Conservation (phyloP, 176 grass and related monocot species). For the Avena eriantha region DNA sequence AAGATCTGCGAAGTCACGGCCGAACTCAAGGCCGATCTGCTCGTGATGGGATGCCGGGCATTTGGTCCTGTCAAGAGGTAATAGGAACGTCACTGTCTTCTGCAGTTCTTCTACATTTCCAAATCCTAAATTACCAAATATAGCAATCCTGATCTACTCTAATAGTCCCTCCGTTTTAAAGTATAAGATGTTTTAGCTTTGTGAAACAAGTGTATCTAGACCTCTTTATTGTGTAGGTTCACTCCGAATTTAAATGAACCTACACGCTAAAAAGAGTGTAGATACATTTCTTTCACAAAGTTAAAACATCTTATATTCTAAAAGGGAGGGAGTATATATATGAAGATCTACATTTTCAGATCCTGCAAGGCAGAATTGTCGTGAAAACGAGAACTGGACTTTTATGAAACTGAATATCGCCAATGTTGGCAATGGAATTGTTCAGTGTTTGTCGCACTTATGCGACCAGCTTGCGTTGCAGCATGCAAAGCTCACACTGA, state of each 20-base stretch:
- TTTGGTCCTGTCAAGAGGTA: conserved; percentile 86
- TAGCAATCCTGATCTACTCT: too few species aligned
- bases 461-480: neutral
- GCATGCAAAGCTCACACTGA: neutral
- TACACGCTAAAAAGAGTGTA: too few species aligned
- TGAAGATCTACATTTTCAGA: neutral
- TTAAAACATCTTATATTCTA: too few species aligned
- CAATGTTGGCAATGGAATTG: neutral
- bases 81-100: neutral
- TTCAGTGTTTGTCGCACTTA: neutral
- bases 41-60: conserved; percentile 92
- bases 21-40: conserved; percentile 76
- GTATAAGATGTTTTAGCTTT: too few species aligned
- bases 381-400: neutral
- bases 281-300: too few species aligned
- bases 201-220: too few species aligned
- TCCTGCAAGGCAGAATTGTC: neutral
- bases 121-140: too few species aligned
- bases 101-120: neutral
- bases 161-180: too few species aligned
- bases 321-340: too few species aligned
- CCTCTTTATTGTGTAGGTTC: too few species aligned
- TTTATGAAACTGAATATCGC: neutral
- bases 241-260: too few species aligned
- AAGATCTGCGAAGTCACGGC: conserved; percentile 75